Percentiles rank a stretch among this genome's conserved stretches.
Evolutionary conservation across 208 protist genomes (phyloP).

Genomic region (Leishmania lainsoni): DNA sequence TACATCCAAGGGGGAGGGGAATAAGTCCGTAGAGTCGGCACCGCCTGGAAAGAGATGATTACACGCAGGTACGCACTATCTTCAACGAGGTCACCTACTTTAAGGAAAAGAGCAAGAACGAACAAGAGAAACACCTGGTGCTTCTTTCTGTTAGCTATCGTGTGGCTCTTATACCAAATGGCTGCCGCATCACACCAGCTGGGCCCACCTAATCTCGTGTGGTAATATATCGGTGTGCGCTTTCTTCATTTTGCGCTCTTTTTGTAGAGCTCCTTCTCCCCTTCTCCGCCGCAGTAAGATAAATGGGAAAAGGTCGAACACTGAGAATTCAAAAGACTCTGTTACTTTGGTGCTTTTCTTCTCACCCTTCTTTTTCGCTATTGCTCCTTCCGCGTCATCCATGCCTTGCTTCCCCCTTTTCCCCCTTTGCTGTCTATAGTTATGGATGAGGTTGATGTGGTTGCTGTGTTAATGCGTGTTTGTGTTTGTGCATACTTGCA

Average conservation of each 20-base stretch:
- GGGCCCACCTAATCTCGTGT: conserved; percentile 4
- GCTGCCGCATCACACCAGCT: conserved; percentile 4
- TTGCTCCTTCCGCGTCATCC: conserved; percentile 3
- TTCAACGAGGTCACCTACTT: not conserved
- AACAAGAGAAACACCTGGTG: not conserved
- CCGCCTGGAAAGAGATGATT: conserved; percentile 18
- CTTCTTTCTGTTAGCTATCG: not conserved
- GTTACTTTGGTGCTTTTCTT: conserved; percentile 1
- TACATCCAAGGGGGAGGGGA: conserved; percentile 6
- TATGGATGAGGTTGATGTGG: not conserved
- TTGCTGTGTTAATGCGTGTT: not conserved
- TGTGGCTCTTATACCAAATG: conserved; percentile 3
- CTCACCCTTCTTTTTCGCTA: not conserved
- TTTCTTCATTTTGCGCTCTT: conserved; percentile 3
- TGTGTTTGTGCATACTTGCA: conserved; percentile 6
- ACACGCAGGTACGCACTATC: not conserved
- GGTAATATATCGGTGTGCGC: conserved; percentile 6
- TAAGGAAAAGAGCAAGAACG: not conserved
- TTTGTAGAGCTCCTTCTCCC: not conserved
- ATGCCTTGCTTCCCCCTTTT: conserved; percentile 6
- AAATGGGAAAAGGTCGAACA: conserved; percentile 1
- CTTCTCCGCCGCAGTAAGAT: conserved; percentile 2
- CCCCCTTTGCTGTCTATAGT: not conserved
- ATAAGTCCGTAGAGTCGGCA: conserved; percentile 1
- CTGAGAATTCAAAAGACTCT: conserved; percentile 1